A percentile compares a stretch with the other conserved stretches of the same genome.
phyloP scores from a whole-genome alignment of 2,329 filamentous ascomycete genomes.

The Tothia fuscella region DNA sequence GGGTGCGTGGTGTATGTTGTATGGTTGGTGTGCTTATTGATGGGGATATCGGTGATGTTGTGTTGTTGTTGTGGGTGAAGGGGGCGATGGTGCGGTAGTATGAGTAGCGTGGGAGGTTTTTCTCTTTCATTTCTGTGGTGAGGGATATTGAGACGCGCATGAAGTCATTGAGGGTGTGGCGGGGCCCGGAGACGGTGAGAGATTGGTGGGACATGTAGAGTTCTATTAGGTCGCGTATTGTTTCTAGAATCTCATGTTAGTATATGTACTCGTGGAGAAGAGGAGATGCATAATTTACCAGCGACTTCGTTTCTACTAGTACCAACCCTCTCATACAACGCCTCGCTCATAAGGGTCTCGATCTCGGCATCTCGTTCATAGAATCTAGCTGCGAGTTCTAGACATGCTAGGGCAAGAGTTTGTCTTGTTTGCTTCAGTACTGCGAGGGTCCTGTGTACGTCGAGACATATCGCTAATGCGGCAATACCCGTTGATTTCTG shows the following conservation, averaged over 20 bases:
- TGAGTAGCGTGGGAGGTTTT: background rate
- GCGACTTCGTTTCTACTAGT: conserved; percentile 33
- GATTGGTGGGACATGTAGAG: conserved; percentile 78
- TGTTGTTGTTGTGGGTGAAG: conserved; percentile 34
- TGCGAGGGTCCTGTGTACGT: conserved; percentile 86
- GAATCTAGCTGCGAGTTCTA: conserved; percentile 69
- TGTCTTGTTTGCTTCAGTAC: conserved; percentile 80
- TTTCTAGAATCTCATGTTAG: conserved; percentile 51
- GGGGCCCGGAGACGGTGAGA: conserved; percentile 59
- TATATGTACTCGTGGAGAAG: conserved; percentile 17
- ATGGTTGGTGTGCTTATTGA: conserved; percentile 19
- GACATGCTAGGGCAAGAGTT: conserved; percentile 70
- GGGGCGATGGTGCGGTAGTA: conserved; percentile 56
- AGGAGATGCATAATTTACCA: conserved; percentile 18
- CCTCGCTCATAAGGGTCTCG: conserved; percentile 18
- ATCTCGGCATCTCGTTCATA: conserved; percentile 20
- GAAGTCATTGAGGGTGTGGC: conserved; percentile 64
- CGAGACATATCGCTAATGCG: conserved; percentile 73
- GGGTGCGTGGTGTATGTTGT: conserved; percentile 13
- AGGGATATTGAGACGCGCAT: conserved; percentile 77
- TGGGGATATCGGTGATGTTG: conserved; percentile 29
- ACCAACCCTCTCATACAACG: background rate
- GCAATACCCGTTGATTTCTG: conserved; percentile 43
- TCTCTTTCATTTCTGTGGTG: conserved; percentile 10
- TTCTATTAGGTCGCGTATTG: conserved; percentile 79